Base-by-base conservation (phyloP, 768 basidiomycete species). In the Lactarius pseudohatsudake region DNA sequence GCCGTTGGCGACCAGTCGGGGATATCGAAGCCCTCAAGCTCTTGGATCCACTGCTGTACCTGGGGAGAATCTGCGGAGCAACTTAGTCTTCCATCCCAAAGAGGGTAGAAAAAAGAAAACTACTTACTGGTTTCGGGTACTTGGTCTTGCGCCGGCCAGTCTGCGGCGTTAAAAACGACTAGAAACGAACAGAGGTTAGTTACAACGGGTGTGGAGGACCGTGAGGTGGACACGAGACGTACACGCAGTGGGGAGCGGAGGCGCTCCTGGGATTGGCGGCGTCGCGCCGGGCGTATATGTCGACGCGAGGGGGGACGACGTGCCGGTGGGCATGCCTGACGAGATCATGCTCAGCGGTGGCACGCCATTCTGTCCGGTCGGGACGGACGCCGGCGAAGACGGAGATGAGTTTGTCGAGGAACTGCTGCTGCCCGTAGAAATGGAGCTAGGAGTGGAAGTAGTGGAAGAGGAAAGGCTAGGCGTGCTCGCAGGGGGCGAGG, bases 31-130 rank as follows among this genome's bases (percentile, higher is more conserved):
- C 90, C 88, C 30, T 91, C 80, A 30, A 95, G 80, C 72, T 93
- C 90, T 71, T 84, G 80, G 84, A 93, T 77, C 92, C 92, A 94
- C 66, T 79, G 72, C 41, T 81, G 68, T n/a, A 94, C 90, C 65
- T 92, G 83, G 2, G 78, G 71, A 9, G 86, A 85, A 74, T 82
- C 86, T 84, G 64, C 26, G 7, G 18, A 22, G 20, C 26, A 8
- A 13, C 3, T 64, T 26, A 54, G 18, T 18, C 58, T 67, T 70
- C 28, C 61, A 6, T 4, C 30, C 15, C 6, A 26, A 15, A 4
- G n/a, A 15, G n/a, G 9, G 2, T 10, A 38, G 36, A 26, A 13
- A 59, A 11, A 2, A 28, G 22, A 11, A 58, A 34, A 36, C 57
- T 26, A 65, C 81, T 38, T 70, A 89, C 89, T 79, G 13, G 86